A percentile compares a stretch with the other conserved stretches of the same genome.
phyloP scores from a whole-genome alignment of 108 stramenopile species.

The Asterionellopsis glacialis region DNA sequence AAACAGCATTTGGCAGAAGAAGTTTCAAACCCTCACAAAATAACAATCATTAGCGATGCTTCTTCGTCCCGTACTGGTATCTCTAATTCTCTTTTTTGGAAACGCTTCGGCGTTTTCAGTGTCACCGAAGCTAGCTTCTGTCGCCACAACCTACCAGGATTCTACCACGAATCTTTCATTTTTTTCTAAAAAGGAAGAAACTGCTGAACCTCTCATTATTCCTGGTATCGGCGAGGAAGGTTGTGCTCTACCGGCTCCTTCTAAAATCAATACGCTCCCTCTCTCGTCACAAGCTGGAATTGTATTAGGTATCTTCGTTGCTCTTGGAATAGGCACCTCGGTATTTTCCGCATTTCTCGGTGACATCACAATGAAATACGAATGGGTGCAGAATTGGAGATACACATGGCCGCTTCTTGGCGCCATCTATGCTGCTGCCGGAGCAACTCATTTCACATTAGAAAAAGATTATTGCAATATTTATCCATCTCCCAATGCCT shows the following conservation, averaged over 20 bases:
- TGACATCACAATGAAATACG: conserved; percentile 5
- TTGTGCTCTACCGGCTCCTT: conserved; percentile 6
- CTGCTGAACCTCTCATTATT: not conserved
- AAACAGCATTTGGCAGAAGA: too few species aligned
- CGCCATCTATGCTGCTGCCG: conserved; percentile 58
- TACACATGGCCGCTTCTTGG: conserved; percentile 32
- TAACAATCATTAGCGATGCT: too few species aligned
- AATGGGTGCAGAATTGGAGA: conserved; percentile 10
- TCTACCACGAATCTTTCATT: not conserved
- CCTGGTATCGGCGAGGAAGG: conserved; percentile 6
- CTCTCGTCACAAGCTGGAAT: not conserved
- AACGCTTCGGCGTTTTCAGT: conserved; percentile 4
- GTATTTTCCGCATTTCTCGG: conserved; percentile 8
- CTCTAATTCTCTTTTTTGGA: not conserved
- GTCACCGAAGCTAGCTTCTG: not conserved
- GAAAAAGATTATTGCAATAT: conserved; percentile 63
- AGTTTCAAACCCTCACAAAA: too few species aligned
- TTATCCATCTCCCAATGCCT: conserved; percentile 72
- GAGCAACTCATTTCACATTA: conserved; percentile 74
- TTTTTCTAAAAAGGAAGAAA: not conserved
- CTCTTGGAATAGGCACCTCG: conserved; percentile 1
- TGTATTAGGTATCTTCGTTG: not conserved
- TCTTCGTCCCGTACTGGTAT: not conserved
- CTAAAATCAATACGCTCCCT: conserved; percentile 2
- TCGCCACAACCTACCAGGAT: not conserved